Evolutionary conservation across 2,329 filamentous ascomycete genomes (phyloP), one percentile per base, ranked within the genome.

Genomic region (Phialophora tarda): DNA sequence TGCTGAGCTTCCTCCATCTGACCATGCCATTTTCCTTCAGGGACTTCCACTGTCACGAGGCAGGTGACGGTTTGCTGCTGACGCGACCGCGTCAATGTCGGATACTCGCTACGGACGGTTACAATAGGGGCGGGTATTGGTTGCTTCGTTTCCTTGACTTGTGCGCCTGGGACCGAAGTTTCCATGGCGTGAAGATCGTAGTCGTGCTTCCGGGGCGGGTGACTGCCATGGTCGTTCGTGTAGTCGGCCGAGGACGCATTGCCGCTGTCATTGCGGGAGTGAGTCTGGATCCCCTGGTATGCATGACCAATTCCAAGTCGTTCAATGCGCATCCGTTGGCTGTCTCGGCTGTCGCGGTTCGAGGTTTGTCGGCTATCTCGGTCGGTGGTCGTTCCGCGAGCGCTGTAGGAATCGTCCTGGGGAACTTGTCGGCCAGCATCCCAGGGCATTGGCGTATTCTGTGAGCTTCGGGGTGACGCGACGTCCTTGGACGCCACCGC

Each of bases 151-250:
- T 90, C 76, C 59, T 82, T 85, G 5, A 84, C 80, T 44, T 90
- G 88, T 5, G 92, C 91, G 78, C 88, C 93, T 70, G 87, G 86
- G 21, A 96, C 84, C 38, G 89, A 90, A 0, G 91, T 92, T 78
- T 97, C 94, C 92, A 97, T 97, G 3, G 93, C 93, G 77, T 98
- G 94, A 17, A 97, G 87, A 75, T 98, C 95, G 75, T 97, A 98
- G 76, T 98, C 94, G 75, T 97, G 93, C 63, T 91, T 89, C 73
- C 93, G 87, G 14, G 59, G 87, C 17, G 59, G 84, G 28, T 82
- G 82, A 44, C 86, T 86, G 6, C 85, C 86, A 72, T 91, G 88
- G 50, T 70, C 71, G 30, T 72, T 65, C 44, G 63, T 38, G 75
- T 96, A 97, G 54, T 93, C 92, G 24, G 85, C 88, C 1, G 91